A percentile compares a stretch with the other conserved stretches of the same genome.
These are phyloP conservation scores for Starmerella apis DNA, from an alignment of 805 yeast species.

Conservation along the genomic window DNA sequence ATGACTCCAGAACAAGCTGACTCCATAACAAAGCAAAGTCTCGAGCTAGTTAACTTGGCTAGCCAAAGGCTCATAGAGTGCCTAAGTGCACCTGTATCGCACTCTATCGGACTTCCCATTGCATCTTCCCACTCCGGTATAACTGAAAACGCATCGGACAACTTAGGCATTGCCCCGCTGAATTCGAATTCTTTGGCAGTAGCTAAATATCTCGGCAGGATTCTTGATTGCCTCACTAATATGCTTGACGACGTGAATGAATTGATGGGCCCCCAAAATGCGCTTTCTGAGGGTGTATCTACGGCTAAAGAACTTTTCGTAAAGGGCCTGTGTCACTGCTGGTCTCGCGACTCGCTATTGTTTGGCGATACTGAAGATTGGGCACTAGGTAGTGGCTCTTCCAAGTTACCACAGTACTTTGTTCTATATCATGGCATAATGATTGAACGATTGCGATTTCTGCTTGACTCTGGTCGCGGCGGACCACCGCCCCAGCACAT, in stretches of 20 bases:
- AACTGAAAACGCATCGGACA: neutral
- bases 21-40: conserved; percentile 11
- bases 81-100: conserved; percentile 10
- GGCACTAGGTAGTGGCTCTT: conserved; percentile 22
- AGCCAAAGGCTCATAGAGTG: conserved; percentile 13
- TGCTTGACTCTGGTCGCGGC: conserved; percentile 18
- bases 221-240: conserved; percentile 38
- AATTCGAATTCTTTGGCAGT: conserved; percentile 53
- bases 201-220: conserved; percentile 41
- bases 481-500: conserved; percentile 12
- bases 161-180: conserved; percentile 53
- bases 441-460: conserved; percentile 17
- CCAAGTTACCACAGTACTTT: conserved; percentile 33
- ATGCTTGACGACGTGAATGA: conserved; percentile 36
- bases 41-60: conserved; percentile 6
- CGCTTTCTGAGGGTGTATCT: conserved; percentile 12
- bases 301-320: conserved; percentile 37
- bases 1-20: conserved; percentile 9
- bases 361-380: conserved; percentile 36
- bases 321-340: conserved; percentile 41
- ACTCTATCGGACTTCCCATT: conserved; percentile 14
- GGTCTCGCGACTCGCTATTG: conserved; percentile 41
- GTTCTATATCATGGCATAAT: conserved; percentile 32
- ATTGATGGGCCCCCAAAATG: conserved; percentile 8
- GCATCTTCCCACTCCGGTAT: conserved; percentile 16